Evolutionary conservation across 805 yeast genomes (phyloP), one percentile per base, ranked within the genome.

Genomic region (Spathaspora passalidarum): DNA sequence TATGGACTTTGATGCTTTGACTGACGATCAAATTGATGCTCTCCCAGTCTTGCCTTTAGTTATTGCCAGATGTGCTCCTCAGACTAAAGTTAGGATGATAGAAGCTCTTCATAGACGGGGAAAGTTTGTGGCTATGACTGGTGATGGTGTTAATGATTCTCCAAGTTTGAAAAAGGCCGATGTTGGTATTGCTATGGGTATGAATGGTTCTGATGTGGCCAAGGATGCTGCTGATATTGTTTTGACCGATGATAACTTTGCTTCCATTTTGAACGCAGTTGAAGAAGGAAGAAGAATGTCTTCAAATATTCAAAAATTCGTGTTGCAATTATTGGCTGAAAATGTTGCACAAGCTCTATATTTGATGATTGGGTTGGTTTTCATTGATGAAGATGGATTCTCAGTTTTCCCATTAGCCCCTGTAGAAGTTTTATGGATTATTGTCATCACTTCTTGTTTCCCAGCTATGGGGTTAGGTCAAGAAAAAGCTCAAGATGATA

Each of bases 141-240:
- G 98, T 57, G 97, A 90, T 67, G 97, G 97, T 66, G 96, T 91
- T 13, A 90, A 90, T 63, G 97, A 90, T 71, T 96, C 97, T 0
- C 97, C 97, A 9, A 96, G 97, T 8, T 75, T 91, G 57, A 90
- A 90, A 59, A 75, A 89, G 54, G 97, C 97, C 3, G 96, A 90
- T 66, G 90, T 90, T 53, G 97, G 97, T 60, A 88, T 91, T 56
- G 84, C 96, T 18, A 89, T 90, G 92, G 91, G 88, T 48, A 78
- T 80, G 57, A 83, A 86, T 72, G 98, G 98, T 45, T 90, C 97
- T 0, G 98, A 91, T 65, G 98, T 91, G 32, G 98, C 98, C 39
- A 91, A 91, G 59, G 98, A 91, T 65, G 97, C 97, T 2, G 84
- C 96, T 3, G 98, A 91, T 66, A 91, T 91, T 96, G 89, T 91